These are phyloP conservation scores for Boletus sensibilis DNA, from an alignment of 768 basidiomycete species.

Conservation along the genomic window DNA sequence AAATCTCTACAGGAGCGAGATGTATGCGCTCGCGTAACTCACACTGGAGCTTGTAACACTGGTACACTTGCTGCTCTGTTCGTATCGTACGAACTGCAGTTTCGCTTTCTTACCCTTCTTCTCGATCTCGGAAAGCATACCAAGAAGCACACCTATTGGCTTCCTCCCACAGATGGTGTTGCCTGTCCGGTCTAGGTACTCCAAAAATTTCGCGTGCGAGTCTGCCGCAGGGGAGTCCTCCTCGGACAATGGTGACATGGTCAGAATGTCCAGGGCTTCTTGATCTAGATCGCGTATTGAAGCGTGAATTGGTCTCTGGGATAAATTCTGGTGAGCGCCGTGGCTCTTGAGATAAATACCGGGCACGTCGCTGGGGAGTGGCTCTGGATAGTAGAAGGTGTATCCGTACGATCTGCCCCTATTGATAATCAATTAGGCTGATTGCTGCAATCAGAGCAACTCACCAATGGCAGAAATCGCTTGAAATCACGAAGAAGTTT, in stretches of 20 bases:
- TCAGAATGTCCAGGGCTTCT: slow-evolving; percentile 77
- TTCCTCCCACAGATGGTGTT: slow-evolving; percentile 98
- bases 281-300: slow-evolving; percentile 85
- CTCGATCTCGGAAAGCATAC: slow-evolving; percentile 64
- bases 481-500: slow-evolving; percentile 88
- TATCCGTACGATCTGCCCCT: slow-evolving; percentile 88
- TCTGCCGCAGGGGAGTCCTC: slow-evolving; percentile 40
- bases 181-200: slow-evolving; percentile 69
- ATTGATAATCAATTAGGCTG: slow-evolving; percentile 1
- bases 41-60: slow-evolving; percentile 82
- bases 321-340: slow-evolving; percentile 37
- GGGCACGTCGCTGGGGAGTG: slow-evolving; percentile 45
- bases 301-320: slow-evolving; percentile 66
- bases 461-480: slow-evolving; percentile 98
- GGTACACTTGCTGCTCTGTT: slow-evolving; percentile 81
- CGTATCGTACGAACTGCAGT: slow-evolving; percentile 87
- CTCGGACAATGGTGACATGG: slow-evolving; percentile 50
- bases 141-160: slow-evolving; percentile 90
- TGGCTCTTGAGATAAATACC: slow-evolving; percentile 52
- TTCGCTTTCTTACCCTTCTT: slow-evolving; percentile 33
- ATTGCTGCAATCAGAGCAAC: slow-evolving; percentile 17
- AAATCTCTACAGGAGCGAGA: slow-evolving; percentile 44
- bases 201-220: slow-evolving; percentile 62
- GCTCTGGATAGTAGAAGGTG: slow-evolving; percentile 80
- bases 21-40: slow-evolving; percentile 92